Evolutionary conservation across 2,329 filamentous ascomycete species (phyloP).

Genomic region (Ilyonectria sp.): DNA sequence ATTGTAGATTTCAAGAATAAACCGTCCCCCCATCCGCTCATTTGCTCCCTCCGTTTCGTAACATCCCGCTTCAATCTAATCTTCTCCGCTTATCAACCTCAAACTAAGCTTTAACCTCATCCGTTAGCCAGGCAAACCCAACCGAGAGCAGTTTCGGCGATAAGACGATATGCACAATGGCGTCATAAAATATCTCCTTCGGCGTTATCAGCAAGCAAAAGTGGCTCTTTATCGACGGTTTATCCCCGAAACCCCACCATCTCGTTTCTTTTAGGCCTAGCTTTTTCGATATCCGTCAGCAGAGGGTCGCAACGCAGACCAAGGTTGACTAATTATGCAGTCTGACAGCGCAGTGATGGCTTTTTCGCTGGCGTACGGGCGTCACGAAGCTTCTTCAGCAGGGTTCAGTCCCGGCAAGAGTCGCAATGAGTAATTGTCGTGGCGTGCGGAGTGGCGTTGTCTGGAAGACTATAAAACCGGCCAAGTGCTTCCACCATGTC

Average conservation of each 20-base stretch:
- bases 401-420: neutral
- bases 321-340: neutral
- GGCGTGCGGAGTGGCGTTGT: neutral
- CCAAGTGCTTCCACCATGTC: neutral
- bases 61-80: neutral
- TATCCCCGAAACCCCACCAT: too few relatives aligned
- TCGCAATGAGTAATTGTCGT: neutral
- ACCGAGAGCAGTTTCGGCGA: too few relatives aligned
- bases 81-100: neutral
- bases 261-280: neutral
- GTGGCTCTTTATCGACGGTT: too few relatives aligned
- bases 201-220: too few relatives aligned
- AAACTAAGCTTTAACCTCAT: neutral
- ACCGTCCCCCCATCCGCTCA: neutral
- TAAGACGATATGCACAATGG: too few relatives aligned
- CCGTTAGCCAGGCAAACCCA: too few relatives aligned
- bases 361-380: neutral
- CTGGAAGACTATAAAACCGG: neutral
- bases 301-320: neutral
- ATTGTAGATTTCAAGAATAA: neutral
- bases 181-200: too few relatives aligned
- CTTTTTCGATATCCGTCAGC: neutral
- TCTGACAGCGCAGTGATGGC: neutral
- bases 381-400: too few relatives aligned
- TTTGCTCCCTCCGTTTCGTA: neutral